A percentile compares a stretch with the other conserved stretches of the same genome.
phyloP scores from a whole-genome alignment of 1,284 basidiomycete genomes.

The Cystobasidium pallidum region DNA sequence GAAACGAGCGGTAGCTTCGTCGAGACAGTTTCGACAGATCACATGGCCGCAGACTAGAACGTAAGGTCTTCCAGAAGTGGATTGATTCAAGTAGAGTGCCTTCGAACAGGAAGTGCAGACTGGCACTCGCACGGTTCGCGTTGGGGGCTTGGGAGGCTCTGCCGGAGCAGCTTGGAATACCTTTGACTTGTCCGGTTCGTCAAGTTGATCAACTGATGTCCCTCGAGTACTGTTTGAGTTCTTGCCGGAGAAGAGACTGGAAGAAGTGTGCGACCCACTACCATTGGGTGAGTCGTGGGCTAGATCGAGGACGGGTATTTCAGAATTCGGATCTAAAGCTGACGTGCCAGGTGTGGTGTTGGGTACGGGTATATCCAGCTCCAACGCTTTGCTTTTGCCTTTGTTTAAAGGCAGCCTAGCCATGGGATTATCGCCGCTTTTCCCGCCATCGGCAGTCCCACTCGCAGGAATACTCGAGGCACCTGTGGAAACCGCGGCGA shows the following conservation, averaged over 20 bases:
- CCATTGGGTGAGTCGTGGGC: slow-evolving; percentile 4
- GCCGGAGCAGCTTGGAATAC: not conserved
- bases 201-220: not conserved
- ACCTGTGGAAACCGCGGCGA: not conserved
- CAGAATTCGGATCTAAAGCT: not conserved
- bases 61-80: slow-evolving; percentile 29
- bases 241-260: slow-evolving; percentile 6
- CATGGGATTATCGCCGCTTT: not conserved
- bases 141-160: slow-evolving; percentile 14
- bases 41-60: slow-evolving; percentile 37
- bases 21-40: slow-evolving; percentile 27
- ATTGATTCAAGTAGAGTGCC: slow-evolving; percentile 31
- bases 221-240: not conserved
- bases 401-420: not conserved
- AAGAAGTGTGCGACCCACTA: slow-evolving; percentile 10
- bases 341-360: not conserved
- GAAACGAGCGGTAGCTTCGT: not conserved
- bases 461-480: not conserved
- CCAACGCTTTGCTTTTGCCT: slow-evolving; percentile 5
- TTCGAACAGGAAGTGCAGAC: slow-evolving; percentile 35
- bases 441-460: not conserved
- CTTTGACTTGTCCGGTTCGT: not conserved
- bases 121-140: slow-evolving; percentile 27
- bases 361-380: not conserved
- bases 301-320: slow-evolving; percentile 2